Base-by-base conservation (phyloP, 2,329 filamentous ascomycete genomes). In the Fusarium sp. region DNA sequence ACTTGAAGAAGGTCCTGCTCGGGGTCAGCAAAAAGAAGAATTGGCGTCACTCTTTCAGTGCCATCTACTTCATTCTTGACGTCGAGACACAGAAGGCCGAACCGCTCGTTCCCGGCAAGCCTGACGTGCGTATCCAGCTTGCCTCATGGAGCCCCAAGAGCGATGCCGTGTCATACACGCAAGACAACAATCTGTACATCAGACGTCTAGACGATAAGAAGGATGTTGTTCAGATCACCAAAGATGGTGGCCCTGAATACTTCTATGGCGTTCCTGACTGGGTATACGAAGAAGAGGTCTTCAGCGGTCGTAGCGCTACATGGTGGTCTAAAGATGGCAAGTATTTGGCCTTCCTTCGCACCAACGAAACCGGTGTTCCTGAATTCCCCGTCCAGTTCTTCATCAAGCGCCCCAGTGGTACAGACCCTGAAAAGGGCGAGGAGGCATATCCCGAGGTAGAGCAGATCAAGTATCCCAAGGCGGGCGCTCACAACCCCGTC, bases 241-340 rank as follows among this genome's bases (percentile, higher is more conserved):
- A 84, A 54, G 95, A 99, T 75, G 96, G 96, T 14, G 93, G 95
- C 0, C 83, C 89, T 1, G 89, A 98, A 71, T 88, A 96, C 62
- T 99, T 99, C 79, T 97, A 99, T 74, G 96, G 96, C 19, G 89
- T 97, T 20, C 96, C 96, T 1, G 96, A 99, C 78, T 99, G 96
- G 96, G 96, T 98, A 0, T 97, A 97, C 74, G 93, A 96, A 75
- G 84, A 86, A 71, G 81, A 83, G 56, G 81, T 83, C 5, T 92
- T 98, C 65, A 79, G 83, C 15, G 90, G 87, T 2, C 92, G 92
- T 71, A 93, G 88, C 64, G 95, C 92, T 7, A 96, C 94, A 2
- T 99, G 96, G 96, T 99, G 94, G 94, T 95, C 93, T 33, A 86
- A 90, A 35, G 93, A 96, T 76, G 96, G 94, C 51, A 91, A 93